Conservation (phyloP, 2,329 filamentous ascomycete genomes). For the Chaetomium strumarium region DNA sequence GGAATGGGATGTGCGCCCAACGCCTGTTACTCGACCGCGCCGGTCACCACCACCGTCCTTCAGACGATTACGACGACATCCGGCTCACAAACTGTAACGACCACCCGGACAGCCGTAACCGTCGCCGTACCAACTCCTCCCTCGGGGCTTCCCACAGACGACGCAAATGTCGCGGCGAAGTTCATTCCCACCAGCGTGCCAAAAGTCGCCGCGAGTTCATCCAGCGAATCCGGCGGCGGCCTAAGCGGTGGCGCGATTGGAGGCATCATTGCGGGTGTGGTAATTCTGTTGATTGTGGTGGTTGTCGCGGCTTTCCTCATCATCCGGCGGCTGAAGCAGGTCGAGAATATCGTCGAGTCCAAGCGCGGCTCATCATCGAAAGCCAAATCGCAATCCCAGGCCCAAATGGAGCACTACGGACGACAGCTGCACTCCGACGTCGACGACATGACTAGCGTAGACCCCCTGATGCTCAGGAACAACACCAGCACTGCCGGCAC, state of each 20-base stretch:
- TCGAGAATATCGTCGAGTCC: slow-evolving; percentile 36
- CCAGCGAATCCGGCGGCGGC: slow-evolving; percentile 20
- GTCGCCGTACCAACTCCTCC: slow-evolving; percentile 36
- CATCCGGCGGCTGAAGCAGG: slow-evolving; percentile 44
- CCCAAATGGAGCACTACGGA: slow-evolving; percentile 33
- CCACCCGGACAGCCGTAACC: slow-evolving; percentile 35
- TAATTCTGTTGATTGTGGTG: slow-evolving; percentile 43
- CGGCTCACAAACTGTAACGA: slow-evolving; percentile 34
- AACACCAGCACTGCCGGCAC: slow-evolving; percentile 10
- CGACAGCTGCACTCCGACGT: slow-evolving; percentile 35
- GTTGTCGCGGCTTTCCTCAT: slow-evolving; percentile 44
- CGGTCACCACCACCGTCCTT: slow-evolving; percentile 40
- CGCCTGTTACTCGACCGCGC: slow-evolving; percentile 44
- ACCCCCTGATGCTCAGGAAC: slow-evolving; percentile 33
- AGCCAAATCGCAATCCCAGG: slow-evolving; percentile 27
- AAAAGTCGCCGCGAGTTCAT: slow-evolving; percentile 34
- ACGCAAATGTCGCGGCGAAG: slow-evolving; percentile 33
- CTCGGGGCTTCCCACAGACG: slow-evolving; percentile 24
- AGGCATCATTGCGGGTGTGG: slow-evolving; percentile 48
- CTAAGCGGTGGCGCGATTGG: slow-evolving; percentile 33
- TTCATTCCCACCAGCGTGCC: slow-evolving; percentile 39
- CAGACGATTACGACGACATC: slow-evolving; percentile 42
- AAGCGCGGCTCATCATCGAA: slow-evolving; percentile 33
- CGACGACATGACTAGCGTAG: slow-evolving; percentile 35
- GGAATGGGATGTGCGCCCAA: slow-evolving; percentile 44